phyloP scores from a whole-genome alignment of 352 stramenopile genomes.

The Aphanomyces cochlioides region DNA sequence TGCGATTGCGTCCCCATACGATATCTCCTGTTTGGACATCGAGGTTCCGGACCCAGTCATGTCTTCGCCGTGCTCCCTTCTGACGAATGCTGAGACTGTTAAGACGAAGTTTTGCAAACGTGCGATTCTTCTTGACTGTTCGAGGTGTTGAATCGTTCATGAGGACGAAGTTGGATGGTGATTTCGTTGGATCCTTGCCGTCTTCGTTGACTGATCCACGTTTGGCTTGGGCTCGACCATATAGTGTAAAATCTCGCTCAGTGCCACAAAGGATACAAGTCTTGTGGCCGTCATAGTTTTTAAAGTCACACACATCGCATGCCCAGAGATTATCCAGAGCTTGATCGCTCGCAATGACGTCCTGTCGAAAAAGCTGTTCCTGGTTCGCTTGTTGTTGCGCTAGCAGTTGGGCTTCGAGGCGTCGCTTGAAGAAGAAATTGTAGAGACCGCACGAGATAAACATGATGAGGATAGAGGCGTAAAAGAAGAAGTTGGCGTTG shows the following conservation, averaged over 20 bases:
- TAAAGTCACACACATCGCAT: conserved; percentile 91
- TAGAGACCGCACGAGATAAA: conserved; percentile 84
- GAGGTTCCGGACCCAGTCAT: conserved; percentile 75
- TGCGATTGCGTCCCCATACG: conserved; percentile 77
- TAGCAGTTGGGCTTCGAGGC: conserved; percentile 69
- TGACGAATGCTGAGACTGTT: conserved; percentile 74
- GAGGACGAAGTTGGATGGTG: conserved; percentile 36
- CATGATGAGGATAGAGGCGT: conserved; percentile 84
- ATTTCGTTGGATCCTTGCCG: conserved; percentile 27
- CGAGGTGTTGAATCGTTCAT: conserved; percentile 35
- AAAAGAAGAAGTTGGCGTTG: conserved; percentile 78
- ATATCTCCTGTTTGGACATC: conserved; percentile 68
- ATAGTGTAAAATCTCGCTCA: conserved; percentile 38
- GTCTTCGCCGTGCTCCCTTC: conserved; percentile 74
- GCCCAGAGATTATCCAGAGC: conserved; percentile 86
- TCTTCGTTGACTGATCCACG: not conserved
- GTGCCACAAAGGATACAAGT: conserved; percentile 89
- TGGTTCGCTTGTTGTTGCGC: conserved; percentile 53
- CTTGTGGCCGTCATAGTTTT: conserved; percentile 84
- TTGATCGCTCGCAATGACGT: conserved; percentile 84
- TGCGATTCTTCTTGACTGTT: conserved; percentile 52
- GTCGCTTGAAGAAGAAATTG: conserved; percentile 87
- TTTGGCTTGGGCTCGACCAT: not conserved
- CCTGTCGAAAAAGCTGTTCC: conserved; percentile 83
- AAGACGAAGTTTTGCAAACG: conserved; percentile 74